A percentile compares a stretch with the other conserved stretches of the same genome.
Conservation (phyloP, 179 eudicot genomes). For the Beta macrorhiza region DNA sequence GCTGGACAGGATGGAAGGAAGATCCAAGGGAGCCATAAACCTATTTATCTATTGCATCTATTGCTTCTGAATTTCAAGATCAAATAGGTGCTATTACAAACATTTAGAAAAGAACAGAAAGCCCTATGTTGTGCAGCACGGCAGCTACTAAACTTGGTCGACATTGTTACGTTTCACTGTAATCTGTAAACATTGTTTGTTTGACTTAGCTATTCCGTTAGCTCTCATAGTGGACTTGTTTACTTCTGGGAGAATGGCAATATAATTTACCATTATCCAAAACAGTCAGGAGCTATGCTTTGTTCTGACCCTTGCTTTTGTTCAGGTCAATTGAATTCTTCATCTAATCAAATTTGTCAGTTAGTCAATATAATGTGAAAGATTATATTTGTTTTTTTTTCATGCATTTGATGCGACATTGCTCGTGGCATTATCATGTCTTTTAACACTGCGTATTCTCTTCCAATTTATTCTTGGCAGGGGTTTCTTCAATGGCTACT, state of each 20-base stretch:
- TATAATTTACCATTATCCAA: not conserved
- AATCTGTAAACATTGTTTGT: not conserved
- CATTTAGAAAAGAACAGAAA: not conserved
- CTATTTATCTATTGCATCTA: not conserved
- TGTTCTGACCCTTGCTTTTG: not conserved
- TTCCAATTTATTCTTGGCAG: slow-evolving; percentile 37
- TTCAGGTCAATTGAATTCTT: not conserved
- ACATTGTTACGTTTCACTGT: not conserved
- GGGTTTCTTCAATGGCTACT: slow-evolving; percentile 97
- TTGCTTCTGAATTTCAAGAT: not conserved
- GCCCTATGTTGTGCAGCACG: not conserved
- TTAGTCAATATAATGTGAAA: not conserved
- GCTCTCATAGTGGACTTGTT: not conserved
- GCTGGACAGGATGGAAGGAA: not conserved
- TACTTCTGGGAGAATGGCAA: not conserved
- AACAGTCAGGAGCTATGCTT: not conserved
- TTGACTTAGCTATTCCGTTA: not conserved
- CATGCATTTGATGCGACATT: not conserved
- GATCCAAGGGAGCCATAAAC: not conserved
- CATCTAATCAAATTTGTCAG: not conserved
- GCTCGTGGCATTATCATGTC: not conserved
- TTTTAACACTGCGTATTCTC: not conserved
- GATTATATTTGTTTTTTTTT: not conserved
- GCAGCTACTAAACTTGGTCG: not conserved
- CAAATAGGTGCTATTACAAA: not conserved